phyloP scores from a whole-genome alignment of 805 yeast species.

The Saccharomyces paradoxus region DNA sequence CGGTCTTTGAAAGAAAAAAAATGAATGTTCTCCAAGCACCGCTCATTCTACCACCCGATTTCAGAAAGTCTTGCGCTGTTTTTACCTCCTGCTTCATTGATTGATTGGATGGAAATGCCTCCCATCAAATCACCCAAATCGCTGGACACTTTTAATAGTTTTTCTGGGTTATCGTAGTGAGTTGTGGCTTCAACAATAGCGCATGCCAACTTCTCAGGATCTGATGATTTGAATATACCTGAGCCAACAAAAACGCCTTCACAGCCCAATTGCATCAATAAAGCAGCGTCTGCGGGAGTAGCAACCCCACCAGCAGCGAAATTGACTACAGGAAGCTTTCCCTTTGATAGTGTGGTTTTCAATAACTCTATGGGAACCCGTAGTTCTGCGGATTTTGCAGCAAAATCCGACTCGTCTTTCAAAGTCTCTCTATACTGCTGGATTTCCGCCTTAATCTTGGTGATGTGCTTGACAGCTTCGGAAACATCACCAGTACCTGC shows the following conservation, averaged over 20 bases:
- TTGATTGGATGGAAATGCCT: constrained; percentile 52
- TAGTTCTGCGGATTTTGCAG: constrained; percentile 43
- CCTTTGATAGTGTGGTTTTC: constrained; percentile 35
- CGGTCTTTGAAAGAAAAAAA: background rate
- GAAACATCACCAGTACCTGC: constrained; percentile 85
- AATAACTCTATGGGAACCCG: constrained; percentile 55
- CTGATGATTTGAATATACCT: constrained; percentile 65
- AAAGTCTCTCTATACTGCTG: constrained; percentile 30
- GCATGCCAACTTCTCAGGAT: constrained; percentile 63
- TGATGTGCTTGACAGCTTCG: constrained; percentile 72
- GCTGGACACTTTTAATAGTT: constrained; percentile 55
- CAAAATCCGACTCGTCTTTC: constrained; percentile 39
- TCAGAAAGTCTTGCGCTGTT: constrained; percentile 34
- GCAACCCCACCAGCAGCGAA: constrained; percentile 89
- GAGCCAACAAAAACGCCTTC: constrained; percentile 74
- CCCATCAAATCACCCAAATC: constrained; percentile 72
- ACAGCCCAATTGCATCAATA: constrained; percentile 74
- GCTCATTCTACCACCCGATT: constrained; percentile 41
- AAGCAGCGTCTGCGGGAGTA: constrained; percentile 80
- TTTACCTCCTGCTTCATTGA: constrained; percentile 33
- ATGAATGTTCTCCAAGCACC: background rate
- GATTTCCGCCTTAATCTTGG: constrained; percentile 51
- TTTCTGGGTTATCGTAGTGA: constrained; percentile 51
- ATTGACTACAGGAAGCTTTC: constrained; percentile 72
- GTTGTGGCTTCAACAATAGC: constrained; percentile 79